Evolutionary conservation across 2,329 filamentous ascomycete species (phyloP).

Genomic region (Phialocephala sp.): DNA sequence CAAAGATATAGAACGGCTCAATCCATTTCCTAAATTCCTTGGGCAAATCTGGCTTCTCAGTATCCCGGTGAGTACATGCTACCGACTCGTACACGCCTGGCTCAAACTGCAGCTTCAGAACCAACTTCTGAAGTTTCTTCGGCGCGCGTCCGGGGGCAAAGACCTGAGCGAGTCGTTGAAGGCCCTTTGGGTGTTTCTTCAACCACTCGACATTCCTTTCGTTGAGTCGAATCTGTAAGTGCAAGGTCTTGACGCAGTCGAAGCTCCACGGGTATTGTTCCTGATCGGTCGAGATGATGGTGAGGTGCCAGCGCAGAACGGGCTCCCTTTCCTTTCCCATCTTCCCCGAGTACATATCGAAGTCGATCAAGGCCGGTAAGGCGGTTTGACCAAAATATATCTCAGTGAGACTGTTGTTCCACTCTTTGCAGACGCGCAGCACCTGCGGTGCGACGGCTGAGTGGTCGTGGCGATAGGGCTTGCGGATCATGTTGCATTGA

Average conservation of each 20-base stretch:
- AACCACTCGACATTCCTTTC: no score
- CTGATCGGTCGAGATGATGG: background rate
- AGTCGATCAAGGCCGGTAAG: background rate
- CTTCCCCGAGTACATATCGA: background rate
- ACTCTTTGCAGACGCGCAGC: background rate
- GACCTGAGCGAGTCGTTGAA: background rate
- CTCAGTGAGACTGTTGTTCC: background rate
- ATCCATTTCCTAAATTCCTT: no score
- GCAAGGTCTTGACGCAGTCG: background rate
- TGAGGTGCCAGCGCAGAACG: background rate
- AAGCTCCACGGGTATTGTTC: background rate
- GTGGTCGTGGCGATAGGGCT: background rate
- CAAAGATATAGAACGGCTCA: background rate
- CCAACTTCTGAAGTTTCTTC: background rate
- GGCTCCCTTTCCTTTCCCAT: background rate
- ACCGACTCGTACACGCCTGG: background rate
- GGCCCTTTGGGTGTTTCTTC: background rate
- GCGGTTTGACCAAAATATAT: background rate
- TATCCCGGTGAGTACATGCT: background rate
- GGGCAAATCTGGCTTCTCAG: background rate
- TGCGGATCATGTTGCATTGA: background rate
- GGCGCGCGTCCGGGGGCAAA: background rate
- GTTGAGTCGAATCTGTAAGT: background rate
- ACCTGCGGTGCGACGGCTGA: background rate
- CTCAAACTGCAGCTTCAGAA: background rate